A percentile compares a stretch with the other conserved stretches of the same genome.
Evolutionary conservation across 805 yeast genomes (phyloP).

Genomic region (Cyberlindnera bimundalis): DNA sequence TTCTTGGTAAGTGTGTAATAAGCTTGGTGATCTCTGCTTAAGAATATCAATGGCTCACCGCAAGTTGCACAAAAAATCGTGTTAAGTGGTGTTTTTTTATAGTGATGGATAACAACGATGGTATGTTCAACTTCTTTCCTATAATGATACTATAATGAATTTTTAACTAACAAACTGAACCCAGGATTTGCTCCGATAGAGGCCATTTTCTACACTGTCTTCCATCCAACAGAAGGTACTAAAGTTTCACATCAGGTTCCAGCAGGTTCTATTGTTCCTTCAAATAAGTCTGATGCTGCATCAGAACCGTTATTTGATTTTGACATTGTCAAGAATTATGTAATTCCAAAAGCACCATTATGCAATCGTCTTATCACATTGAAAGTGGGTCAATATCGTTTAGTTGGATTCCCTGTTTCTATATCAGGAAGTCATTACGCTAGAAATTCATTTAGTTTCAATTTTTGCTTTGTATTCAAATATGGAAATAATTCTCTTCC

Average conservation of each 20-base stretch:
- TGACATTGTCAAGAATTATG: constrained; percentile 81
- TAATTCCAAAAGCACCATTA: constrained; percentile 89
- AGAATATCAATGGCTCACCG: too few species aligned
- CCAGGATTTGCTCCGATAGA: constrained; percentile 82
- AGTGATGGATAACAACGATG: constrained; percentile 2
- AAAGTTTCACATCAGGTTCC: constrained; percentile 92
- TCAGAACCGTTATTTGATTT: constrained; percentile 60
- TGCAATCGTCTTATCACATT: constrained; percentile 80
- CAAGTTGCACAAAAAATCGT: too few species aligned
- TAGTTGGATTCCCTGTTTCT: constrained; percentile 87
- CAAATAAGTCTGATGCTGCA: constrained; percentile 29
- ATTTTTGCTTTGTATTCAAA: constrained; percentile 87
- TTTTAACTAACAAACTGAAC: too few species aligned
- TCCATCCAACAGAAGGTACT: constrained; percentile 95
- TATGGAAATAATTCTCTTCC: constrained; percentile 79
- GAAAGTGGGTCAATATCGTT: constrained; percentile 63
- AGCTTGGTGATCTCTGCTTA: too few species aligned
- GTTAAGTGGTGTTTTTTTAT: neutral
- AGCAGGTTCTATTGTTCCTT: constrained; percentile 55
- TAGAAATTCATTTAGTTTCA: constrained; percentile 89
- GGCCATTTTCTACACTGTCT: constrained; percentile 85
- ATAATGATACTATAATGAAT: too few species aligned
- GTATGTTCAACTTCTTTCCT: neutral
- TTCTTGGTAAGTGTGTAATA: too few species aligned
- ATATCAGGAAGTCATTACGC: constrained; percentile 73